phyloP scores from a whole-genome alignment of 1,139 yeast species.

The Yamadazyma mexicana region DNA sequence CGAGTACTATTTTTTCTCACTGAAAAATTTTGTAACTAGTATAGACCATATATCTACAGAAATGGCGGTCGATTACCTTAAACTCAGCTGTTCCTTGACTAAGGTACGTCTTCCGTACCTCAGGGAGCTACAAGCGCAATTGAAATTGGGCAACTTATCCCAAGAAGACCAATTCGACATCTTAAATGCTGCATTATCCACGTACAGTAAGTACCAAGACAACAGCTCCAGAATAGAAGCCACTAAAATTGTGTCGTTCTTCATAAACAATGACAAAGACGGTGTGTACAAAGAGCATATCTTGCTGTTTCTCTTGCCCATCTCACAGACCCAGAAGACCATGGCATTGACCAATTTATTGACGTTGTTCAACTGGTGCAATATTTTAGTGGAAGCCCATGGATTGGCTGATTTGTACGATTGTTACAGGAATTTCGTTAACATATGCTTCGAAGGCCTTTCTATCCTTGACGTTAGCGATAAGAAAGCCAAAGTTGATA shows the following conservation, averaged over 20 bases:
- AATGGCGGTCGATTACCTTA: conserved; percentile 10
- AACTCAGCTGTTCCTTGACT: conserved; percentile 26
- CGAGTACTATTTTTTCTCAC: not conserved
- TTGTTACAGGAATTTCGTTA: conserved; percentile 7
- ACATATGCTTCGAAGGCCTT: conserved; percentile 6
- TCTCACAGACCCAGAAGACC: conserved; percentile 23
- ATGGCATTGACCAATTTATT: conserved; percentile 56
- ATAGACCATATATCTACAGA: not conserved
- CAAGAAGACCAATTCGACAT: conserved; percentile 14
- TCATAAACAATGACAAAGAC: conserved; percentile 2
- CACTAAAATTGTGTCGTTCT: conserved; percentile 3
- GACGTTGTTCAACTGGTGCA: conserved; percentile 59
- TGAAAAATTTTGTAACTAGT: conserved; percentile 2
- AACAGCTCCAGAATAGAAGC: conserved; percentile 45
- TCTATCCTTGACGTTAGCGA: not conserved
- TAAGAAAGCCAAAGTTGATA: conserved; percentile 35
- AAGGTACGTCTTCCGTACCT: conserved; percentile 34
- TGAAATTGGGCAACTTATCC: conserved; percentile 5
- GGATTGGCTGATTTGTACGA: conserved; percentile 1
- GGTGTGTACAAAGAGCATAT: conserved; percentile 19
- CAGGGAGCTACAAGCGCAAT: conserved; percentile 14
- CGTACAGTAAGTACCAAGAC: conserved; percentile 55
- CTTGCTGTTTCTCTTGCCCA: conserved; percentile 38
- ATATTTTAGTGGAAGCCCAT: conserved; percentile 23
- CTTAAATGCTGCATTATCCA: conserved; percentile 37